Evolutionary conservation across 2,329 filamentous ascomycete species (phyloP).

Genomic region (Chaetomium strumarium): DNA sequence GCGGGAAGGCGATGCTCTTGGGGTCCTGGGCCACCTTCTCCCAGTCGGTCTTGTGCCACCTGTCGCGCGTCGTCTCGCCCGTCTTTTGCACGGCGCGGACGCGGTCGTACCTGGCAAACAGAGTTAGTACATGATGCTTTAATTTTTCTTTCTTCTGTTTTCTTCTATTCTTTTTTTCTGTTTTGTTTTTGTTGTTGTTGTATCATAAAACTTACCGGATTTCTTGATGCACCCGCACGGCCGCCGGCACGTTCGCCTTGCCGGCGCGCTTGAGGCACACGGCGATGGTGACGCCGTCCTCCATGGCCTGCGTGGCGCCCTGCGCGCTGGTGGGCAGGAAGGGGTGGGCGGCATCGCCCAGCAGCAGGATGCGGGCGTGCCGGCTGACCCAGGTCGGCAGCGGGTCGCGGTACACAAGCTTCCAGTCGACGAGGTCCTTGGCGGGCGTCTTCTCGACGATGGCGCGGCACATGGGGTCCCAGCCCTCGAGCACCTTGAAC

Average conservation of each 20-base stretch:
- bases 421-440: constrained; percentile 41
- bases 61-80: constrained; percentile 44
- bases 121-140: not conserved
- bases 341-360: constrained; percentile 47
- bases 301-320: constrained; percentile 45
- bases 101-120: constrained; percentile 35
- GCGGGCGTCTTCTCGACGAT: constrained; percentile 42
- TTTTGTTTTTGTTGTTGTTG: not conserved
- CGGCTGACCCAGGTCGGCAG: constrained; percentile 44
- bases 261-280: constrained; percentile 37
- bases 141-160: no score
- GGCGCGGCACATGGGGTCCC: constrained; percentile 44
- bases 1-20: constrained; percentile 41
- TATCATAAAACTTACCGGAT: constrained; percentile 30
- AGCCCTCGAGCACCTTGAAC: constrained; percentile 43
- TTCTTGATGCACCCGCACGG: constrained; percentile 39
- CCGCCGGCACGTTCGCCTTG: constrained; percentile 33
- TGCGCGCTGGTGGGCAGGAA: constrained; percentile 44
- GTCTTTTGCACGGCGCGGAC: constrained; percentile 45
- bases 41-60: constrained; percentile 53
- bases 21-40: constrained; percentile 42
- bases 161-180: no score
- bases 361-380: constrained; percentile 37
- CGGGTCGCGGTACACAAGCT: constrained; percentile 45
- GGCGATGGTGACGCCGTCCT: constrained; percentile 44